phyloP scores from a whole-genome alignment of 2,329 filamentous ascomycete genomes.

The Lachnellula suecica region DNA sequence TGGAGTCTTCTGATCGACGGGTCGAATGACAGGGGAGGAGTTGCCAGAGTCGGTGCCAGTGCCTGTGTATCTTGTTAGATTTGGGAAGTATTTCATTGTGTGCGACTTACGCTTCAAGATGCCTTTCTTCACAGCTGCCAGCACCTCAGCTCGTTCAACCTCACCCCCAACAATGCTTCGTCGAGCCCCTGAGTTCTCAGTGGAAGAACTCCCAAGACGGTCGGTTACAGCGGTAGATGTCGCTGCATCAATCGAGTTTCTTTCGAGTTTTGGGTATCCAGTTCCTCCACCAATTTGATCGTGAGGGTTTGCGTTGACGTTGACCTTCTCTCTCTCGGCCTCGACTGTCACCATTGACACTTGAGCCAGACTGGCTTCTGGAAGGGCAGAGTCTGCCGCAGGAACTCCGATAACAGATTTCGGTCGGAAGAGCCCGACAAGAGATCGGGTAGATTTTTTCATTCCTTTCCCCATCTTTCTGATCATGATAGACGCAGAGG shows the following conservation, averaged over 20 bases:
- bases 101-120: conserved; percentile 79
- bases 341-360: conserved; percentile 96
- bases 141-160: conserved; percentile 83
- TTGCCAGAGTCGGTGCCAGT: conserved; percentile 53
- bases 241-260: conserved; percentile 73
- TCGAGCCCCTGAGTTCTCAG: conserved; percentile 62
- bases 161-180: conserved; percentile 93
- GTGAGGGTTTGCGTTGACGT: conserved; percentile 69
- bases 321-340: conserved; percentile 79
- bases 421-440: conserved; percentile 91
- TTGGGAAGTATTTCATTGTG: neutral
- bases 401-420: conserved; percentile 86
- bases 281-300: conserved; percentile 70
- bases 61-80: conserved; percentile 34
- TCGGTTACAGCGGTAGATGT: conserved; percentile 45
- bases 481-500: conserved; percentile 89
- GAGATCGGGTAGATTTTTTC: conserved; percentile 87
- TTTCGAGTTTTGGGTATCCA: conserved; percentile 81
- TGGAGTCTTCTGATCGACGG: conserved; percentile 52
- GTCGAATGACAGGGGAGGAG: conserved; percentile 66
- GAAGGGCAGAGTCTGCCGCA: conserved; percentile 63
- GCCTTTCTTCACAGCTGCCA: conserved; percentile 90
- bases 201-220: conserved; percentile 54
- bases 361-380: conserved; percentile 72
- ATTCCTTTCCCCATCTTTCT: conserved; percentile 99